Evolutionary conservation across 768 basidiomycete species (phyloP).

Genomic region (Tremella yokohamensis): DNA sequence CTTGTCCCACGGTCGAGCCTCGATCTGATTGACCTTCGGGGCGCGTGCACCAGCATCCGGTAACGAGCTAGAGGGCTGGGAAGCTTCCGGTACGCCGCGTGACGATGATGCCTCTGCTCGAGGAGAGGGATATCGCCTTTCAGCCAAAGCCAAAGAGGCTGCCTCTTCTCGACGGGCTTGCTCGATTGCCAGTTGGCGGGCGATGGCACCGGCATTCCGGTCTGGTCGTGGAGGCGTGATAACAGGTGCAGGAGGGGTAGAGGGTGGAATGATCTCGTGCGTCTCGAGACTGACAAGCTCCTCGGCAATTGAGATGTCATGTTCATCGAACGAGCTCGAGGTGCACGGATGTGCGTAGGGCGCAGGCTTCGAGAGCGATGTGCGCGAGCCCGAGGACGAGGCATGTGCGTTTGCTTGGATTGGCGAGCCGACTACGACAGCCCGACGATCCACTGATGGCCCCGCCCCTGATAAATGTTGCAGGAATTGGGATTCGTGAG

Average conservation of each 20-base stretch:
- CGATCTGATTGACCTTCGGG: conserved; percentile 17
- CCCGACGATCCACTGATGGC: neutral
- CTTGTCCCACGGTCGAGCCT: conserved; percentile 44
- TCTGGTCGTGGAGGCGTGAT: conserved; percentile 16
- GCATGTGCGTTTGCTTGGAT: no score
- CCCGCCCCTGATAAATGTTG: neutral
- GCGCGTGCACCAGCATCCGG: neutral
- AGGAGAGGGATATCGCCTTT: conserved; percentile 13
- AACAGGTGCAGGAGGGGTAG: conserved; percentile 17
- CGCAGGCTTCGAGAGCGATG: neutral
- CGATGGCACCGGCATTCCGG: neutral
- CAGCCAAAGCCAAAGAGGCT: neutral
- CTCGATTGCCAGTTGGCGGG: neutral
- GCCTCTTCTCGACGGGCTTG: no score
- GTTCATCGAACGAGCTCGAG: conserved; percentile 15
- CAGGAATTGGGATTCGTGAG: neutral
- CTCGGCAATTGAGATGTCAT: conserved; percentile 29
- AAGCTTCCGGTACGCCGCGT: conserved; percentile 7
- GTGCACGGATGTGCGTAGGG: neutral
- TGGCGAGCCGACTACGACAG: neutral
- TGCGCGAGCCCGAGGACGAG: conserved; percentile 15
- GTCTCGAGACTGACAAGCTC: conserved; percentile 6
- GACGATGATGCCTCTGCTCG: conserved; percentile 14
- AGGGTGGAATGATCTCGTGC: conserved; percentile 31
- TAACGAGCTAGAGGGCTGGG: conserved; percentile 20